Evolutionary conservation across 495 filamentous ascomycete species (phyloP).

Genomic region (Aspergillus bridgeri): DNA sequence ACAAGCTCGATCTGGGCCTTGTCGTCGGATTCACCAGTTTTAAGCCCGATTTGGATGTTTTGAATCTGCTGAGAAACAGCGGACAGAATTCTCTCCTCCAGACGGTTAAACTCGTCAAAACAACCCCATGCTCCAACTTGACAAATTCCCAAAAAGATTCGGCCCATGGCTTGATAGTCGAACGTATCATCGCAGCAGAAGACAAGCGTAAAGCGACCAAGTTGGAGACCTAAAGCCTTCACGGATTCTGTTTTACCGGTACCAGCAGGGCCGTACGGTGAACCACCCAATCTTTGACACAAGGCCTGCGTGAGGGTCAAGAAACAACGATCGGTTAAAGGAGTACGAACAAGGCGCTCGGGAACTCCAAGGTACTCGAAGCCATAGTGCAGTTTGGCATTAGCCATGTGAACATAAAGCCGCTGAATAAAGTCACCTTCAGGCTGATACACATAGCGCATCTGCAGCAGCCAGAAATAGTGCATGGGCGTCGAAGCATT

Average conservation of each 20-base stretch:
- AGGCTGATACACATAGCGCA: constrained; percentile 87
- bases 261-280: constrained; percentile 94
- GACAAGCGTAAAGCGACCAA: constrained; percentile 95
- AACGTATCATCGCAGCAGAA: constrained; percentile 99
- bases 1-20: constrained; percentile 89
- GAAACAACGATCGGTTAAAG: constrained; percentile 96
- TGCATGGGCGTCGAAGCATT: constrained; percentile 77
- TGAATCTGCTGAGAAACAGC: constrained; percentile 98
- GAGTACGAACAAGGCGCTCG: constrained; percentile 91
- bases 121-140: constrained; percentile 99
- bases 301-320: constrained; percentile 94
- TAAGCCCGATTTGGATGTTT: constrained; percentile 94
- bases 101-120: constrained; percentile 98
- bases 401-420: constrained; percentile 92
- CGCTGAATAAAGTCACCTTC: constrained; percentile 81
- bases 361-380: constrained; percentile 97
- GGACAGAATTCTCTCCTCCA: constrained; percentile 95
- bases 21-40: constrained; percentile 70
- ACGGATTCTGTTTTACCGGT: constrained; percentile 99
- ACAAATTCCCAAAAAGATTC: constrained; percentile 98
- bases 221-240: constrained; percentile 92
- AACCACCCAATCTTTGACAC: constrained; percentile 91
- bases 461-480: constrained; percentile 92
- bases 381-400: constrained; percentile 90
- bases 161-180: constrained; percentile 99